phyloP scores from a whole-genome alignment of 768 basidiomycete genomes.

The Phlegmacium glaucopus region DNA sequence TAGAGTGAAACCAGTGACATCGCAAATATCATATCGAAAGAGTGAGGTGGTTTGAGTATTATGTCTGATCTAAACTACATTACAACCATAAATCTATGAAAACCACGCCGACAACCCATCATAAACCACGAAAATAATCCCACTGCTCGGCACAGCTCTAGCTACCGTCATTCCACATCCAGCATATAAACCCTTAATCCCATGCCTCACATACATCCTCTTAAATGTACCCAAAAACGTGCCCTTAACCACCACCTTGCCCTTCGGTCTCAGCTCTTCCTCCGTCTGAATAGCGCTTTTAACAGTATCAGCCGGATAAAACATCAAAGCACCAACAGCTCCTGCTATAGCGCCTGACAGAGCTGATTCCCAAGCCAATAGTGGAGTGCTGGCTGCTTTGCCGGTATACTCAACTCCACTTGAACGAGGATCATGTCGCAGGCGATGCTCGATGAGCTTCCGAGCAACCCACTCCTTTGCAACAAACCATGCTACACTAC shows the following conservation, averaged over 20 bases:
- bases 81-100: slow-evolving; percentile 27
- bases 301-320: slow-evolving; percentile 94
- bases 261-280: slow-evolving; percentile 68
- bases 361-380: slow-evolving; percentile 82
- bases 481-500: slow-evolving; percentile 87
- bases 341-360: slow-evolving; percentile 84
- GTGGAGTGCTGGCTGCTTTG: slow-evolving; percentile 38
- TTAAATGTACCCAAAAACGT: slow-evolving; percentile 56
- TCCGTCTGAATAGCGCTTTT: slow-evolving; percentile 96
- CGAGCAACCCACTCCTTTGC: slow-evolving; percentile 77
- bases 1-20: no score
- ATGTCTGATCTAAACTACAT: background rate
- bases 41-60: no score
- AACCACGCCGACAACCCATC: slow-evolving; percentile 61
- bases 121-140: slow-evolving; percentile 91
- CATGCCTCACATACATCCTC: slow-evolving; percentile 72
- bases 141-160: slow-evolving; percentile 84
- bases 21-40: no score
- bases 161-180: slow-evolving; percentile 91
- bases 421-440: slow-evolving; percentile 16
- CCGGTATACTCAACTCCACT: slow-evolving; percentile 8
- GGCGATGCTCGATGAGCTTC: slow-evolving; percentile 52
- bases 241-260: slow-evolving; percentile 14
- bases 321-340: slow-evolving; percentile 77
- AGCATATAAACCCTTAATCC: slow-evolving; percentile 83